These are phyloP conservation scores for Sporisorium exsertum DNA, from an alignment of 1,284 basidiomycete species.

Conservation along the genomic window DNA sequence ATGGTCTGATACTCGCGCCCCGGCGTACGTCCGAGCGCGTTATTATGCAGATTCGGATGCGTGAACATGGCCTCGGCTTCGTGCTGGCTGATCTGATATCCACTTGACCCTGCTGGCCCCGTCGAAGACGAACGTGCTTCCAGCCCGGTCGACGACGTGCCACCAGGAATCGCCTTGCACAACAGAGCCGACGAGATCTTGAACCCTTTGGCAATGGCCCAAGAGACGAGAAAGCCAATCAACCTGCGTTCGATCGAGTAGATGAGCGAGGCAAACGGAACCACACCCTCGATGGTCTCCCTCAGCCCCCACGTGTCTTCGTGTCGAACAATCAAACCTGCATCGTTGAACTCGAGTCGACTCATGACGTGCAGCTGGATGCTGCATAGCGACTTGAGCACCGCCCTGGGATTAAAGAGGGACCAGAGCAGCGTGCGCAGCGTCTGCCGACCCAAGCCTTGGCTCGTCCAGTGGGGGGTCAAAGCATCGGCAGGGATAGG, in stretches of 20 bases:
- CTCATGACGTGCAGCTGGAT: constrained; percentile 67
- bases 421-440: constrained; percentile 59
- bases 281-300: constrained; percentile 66
- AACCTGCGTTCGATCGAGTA: constrained; percentile 63
- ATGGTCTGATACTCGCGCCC: constrained; percentile 55
- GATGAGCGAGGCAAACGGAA: constrained; percentile 63
- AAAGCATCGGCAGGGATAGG: constrained; percentile 61
- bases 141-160: constrained; percentile 15
- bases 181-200: constrained; percentile 51
- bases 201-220: constrained; percentile 62
- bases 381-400: constrained; percentile 60
- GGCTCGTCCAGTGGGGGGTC: constrained; percentile 63
- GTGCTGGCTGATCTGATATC: constrained; percentile 36
- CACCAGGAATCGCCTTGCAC: constrained; percentile 39
- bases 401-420: constrained; percentile 58
- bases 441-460: constrained; percentile 60
- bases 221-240: constrained; percentile 60
- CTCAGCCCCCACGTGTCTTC: constrained; percentile 68
- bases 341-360: constrained; percentile 69
- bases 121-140: constrained; percentile 10
- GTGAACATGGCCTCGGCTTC: constrained; percentile 47
- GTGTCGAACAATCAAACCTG: constrained; percentile 66
- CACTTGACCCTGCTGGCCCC: neutral
- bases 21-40: constrained; percentile 6
- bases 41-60: constrained; percentile 24